Percentiles rank a stretch among this genome's conserved stretches.
Conservation (phyloP, 305 asterid genomes). For the Fraxinus paxiana region DNA sequence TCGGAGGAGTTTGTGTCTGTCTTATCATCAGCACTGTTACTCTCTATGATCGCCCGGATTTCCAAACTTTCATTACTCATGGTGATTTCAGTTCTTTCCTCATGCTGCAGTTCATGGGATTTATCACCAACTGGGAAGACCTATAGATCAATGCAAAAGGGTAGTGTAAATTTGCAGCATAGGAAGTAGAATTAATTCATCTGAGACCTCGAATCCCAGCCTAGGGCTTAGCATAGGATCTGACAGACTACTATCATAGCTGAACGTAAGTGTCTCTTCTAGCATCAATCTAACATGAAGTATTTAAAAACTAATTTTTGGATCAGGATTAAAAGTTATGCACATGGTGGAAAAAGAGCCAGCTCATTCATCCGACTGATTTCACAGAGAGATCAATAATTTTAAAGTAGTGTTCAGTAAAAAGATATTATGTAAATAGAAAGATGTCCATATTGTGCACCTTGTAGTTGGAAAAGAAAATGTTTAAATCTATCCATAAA, state of each 20-base stretch:
- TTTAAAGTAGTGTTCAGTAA: background rate
- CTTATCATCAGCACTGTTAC: constrained; percentile 40
- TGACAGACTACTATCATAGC: background rate
- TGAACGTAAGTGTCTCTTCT: background rate
- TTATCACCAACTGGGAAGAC: constrained; percentile 55
- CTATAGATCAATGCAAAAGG: constrained; percentile 42
- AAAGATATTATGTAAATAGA: background rate
- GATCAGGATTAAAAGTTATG: background rate
- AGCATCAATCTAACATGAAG: background rate
- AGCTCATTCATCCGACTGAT: background rate
- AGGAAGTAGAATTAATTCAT: constrained; percentile 7
- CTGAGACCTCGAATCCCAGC: background rate
- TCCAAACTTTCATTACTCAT: constrained; percentile 33
- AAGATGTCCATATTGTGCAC: background rate
- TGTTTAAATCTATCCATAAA: background rate
- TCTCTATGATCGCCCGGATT: constrained; percentile 32
- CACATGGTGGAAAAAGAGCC: constrained; percentile 2
- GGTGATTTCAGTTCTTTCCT: constrained; percentile 43
- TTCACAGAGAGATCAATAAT: background rate
- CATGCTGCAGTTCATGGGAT: constrained; percentile 46
- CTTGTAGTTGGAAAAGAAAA: constrained; percentile 12
- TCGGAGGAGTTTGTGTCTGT: constrained; percentile 30
- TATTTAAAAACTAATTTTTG: background rate
- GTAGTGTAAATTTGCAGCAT: constrained; percentile 26
- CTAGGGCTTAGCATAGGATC: background rate